Conservation (phyloP, 1,139 yeast species). For the Saccharomyces uvarum region DNA sequence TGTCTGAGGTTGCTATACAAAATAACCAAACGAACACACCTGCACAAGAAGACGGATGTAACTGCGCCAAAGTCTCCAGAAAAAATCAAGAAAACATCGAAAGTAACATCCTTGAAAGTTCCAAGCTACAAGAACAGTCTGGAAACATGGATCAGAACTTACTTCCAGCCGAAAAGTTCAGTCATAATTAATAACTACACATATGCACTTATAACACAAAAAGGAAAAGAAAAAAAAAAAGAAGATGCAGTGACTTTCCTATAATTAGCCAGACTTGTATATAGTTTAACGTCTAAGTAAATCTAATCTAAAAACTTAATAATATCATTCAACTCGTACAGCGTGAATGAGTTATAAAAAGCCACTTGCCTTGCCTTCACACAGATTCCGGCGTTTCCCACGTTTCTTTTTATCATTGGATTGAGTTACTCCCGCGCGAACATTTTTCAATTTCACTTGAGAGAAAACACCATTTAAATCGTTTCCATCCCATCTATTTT, state of each 20-base stretch:
- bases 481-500: not conserved
- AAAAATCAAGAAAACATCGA: constrained; percentile 19
- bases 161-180: constrained; percentile 27
- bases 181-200: not conserved
- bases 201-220: not conserved
- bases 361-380: not conserved
- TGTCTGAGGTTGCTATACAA: not conserved
- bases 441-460: not conserved
- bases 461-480: not conserved
- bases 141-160: constrained; percentile 29
- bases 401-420: not conserved
- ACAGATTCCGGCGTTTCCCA: not conserved
- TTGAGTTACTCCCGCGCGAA: not conserved
- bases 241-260: not conserved
- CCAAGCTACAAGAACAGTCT: constrained; percentile 25
- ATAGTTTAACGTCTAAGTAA: not conserved
- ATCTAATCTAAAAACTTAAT: not conserved
- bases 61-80: not conserved
- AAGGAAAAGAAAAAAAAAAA: not conserved
- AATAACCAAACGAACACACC: not conserved
- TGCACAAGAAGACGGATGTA: constrained; percentile 5
- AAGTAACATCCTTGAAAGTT: constrained; percentile 19
- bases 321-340: not conserved
- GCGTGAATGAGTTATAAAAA: not conserved
- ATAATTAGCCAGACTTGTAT: not conserved